Evolutionary conservation across 1,284 basidiomycete genomes (phyloP), one percentile per base, ranked within the genome.

Genomic region (Thelephora terrestris): DNA sequence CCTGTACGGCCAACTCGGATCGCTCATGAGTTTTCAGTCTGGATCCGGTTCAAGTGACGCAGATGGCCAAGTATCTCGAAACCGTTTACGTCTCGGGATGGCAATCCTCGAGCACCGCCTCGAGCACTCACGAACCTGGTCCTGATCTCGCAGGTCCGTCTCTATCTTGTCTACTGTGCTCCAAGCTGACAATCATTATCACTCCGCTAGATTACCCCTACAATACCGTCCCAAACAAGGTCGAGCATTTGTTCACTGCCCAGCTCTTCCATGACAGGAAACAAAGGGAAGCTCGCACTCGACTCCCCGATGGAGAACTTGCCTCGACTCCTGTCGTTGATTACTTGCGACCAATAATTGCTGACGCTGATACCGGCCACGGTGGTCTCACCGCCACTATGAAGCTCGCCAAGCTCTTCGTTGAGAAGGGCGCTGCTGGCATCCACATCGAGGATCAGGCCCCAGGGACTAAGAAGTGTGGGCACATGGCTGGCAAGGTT

Each of bases 51-150:
- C 95, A 99, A 71, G 78, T 93, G 56, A 92, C 93, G 0, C 95
- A 99, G 69, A 99, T 99, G 95, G 94, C 94, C 29, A 95, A 95
- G 65, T 88, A 96, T 67, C 85, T 97, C 58, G 95, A 99, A 69
- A 95, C 93, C 3, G 88, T 99, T 55, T 99, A 99, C 64, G 91
- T 99, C 46, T 98, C 94, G 12, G 95, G 95, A 7, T 99, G 95
- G 94, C 91, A 91, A 59, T 89, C 85, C 14, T 92, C 88, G 16
- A 96, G 92, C 57, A 97, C 92, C 4, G 90, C 90, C 24, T 88
- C 88, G 1, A 88, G 82, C 62, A 87, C 85, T 40, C 88, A 98
- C 59, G 95, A 99, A 66, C 94, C 95, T 23, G 95, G 95, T 42
- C 95, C 95, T 16, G 96, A 99, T 76, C 88, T 99, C 63, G 95